phyloP scores from a whole-genome alignment of 2,329 filamentous ascomycete species.

The Aspergillus puulaauensis region DNA sequence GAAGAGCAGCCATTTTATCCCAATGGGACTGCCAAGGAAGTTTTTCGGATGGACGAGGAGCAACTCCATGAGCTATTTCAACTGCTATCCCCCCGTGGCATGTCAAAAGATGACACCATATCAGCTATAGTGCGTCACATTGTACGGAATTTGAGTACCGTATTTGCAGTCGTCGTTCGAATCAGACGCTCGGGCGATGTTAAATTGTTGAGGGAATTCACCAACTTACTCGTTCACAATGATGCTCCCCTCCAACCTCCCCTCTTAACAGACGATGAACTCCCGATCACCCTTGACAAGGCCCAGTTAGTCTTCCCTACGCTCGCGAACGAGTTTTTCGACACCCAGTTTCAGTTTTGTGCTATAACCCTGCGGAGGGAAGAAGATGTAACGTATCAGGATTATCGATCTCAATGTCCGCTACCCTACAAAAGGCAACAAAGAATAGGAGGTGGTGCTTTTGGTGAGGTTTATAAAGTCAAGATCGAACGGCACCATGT shows the following conservation, averaged over 20 bases:
- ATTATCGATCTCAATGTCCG: slow-evolving; percentile 18
- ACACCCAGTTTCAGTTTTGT: slow-evolving; percentile 34
- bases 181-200: slow-evolving; percentile 25
- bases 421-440: slow-evolving; percentile 36
- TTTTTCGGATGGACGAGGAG: slow-evolving; percentile 13
- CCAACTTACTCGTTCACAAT: background rate
- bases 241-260: background rate
- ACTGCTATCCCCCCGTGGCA: background rate
- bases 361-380: slow-evolving; percentile 29
- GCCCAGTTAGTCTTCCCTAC: slow-evolving; percentile 8
- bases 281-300: slow-evolving; percentile 4
- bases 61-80: slow-evolving; percentile 8
- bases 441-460: slow-evolving; percentile 31
- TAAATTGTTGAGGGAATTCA: slow-evolving; percentile 15
- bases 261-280: slow-evolving; percentile 9
- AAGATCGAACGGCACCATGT: slow-evolving; percentile 39
- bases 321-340: slow-evolving; percentile 29
- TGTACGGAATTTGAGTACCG: slow-evolving; percentile 26
- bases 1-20: slow-evolving; percentile 17
- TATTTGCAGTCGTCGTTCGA: slow-evolving; percentile 34
- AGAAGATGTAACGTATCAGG: slow-evolving; percentile 26
- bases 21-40: slow-evolving; percentile 17
- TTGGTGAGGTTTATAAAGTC: slow-evolving; percentile 30
- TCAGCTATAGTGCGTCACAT: background rate
- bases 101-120: background rate